Conservation (phyloP, 371 early-diverging fungal species). For the Actinomortierella ambigua region DNA sequence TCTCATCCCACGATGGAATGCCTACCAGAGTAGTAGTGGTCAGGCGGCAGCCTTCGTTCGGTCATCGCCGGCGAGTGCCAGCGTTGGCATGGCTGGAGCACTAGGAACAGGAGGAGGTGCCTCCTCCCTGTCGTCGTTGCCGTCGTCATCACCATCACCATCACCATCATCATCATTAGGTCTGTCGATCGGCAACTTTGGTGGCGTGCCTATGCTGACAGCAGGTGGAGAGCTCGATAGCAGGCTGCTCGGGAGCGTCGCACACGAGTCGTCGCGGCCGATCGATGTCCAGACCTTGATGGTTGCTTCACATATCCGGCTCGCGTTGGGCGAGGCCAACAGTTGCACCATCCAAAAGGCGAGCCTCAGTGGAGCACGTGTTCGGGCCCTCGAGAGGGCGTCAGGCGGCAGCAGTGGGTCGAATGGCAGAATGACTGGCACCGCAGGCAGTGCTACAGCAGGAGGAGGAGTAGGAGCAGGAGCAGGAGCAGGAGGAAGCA, state of each 20-base stretch:
- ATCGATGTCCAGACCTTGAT: slow-evolving; percentile 36
- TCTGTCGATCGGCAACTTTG: too few relatives aligned
- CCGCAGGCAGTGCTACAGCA: too few relatives aligned
- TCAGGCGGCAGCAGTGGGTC: too few relatives aligned
- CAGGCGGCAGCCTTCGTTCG: not conserved
- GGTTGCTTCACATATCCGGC: slow-evolving; percentile 33
- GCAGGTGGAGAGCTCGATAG: too few relatives aligned
- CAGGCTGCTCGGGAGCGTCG: slow-evolving; percentile 3
- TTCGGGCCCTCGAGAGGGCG: slow-evolving; percentile 13
- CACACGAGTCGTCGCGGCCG: slow-evolving; percentile 16
- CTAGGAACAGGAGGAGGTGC: not conserved
- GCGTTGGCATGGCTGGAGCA: not conserved
- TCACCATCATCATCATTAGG: too few relatives aligned
- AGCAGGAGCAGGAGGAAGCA: slow-evolving; percentile 50
- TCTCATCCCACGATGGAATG: slow-evolving; percentile 58
- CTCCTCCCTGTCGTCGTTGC: too few relatives aligned
- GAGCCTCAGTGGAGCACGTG: slow-evolving; percentile 32
- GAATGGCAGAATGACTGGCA: too few relatives aligned
- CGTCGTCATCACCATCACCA: too few relatives aligned
- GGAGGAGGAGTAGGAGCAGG: slow-evolving; percentile 55
- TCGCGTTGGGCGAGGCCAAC: slow-evolving; percentile 39
- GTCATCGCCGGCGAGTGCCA: not conserved
- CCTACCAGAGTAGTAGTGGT: slow-evolving; percentile 56
- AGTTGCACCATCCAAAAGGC: slow-evolving; percentile 40
- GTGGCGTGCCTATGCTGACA: too few relatives aligned